Conservation (phyloP, 345 rosid genomes). For the Brassica incana region DNA sequence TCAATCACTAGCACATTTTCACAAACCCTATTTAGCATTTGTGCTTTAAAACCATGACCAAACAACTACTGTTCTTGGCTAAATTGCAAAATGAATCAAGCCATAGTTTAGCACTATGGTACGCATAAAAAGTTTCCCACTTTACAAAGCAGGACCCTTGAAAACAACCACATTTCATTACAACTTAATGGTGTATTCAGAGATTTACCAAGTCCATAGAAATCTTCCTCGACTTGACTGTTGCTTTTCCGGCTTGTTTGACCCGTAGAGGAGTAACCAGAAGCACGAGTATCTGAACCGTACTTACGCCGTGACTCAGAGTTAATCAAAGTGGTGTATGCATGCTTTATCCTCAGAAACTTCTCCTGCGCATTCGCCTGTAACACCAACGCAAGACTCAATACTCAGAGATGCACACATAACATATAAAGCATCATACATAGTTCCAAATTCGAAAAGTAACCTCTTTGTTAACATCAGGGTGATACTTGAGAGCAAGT, state of each 20-base stretch:
- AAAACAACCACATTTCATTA: slow-evolving; percentile 2
- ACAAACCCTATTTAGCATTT: not conserved
- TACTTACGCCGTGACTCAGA: slow-evolving; percentile 65
- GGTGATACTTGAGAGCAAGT: slow-evolving; percentile 93
- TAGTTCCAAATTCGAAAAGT: not conserved
- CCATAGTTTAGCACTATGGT: slow-evolving; percentile 2
- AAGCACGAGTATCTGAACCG: slow-evolving; percentile 47
- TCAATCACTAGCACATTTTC: not conserved
- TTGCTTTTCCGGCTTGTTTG: slow-evolving; percentile 44
- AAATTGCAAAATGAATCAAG: not conserved
- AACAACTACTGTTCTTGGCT: not conserved
- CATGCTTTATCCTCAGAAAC: slow-evolving; percentile 52
- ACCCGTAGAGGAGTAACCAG: slow-evolving; percentile 59
- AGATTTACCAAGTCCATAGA: slow-evolving; percentile 87
- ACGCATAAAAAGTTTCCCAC: not conserved
- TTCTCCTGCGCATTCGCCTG: slow-evolving; percentile 79
- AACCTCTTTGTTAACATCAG: slow-evolving; percentile 95
- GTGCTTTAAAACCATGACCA: not conserved
- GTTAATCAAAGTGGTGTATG: slow-evolving; percentile 61
- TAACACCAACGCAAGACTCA: not conserved
- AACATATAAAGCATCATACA: not conserved
- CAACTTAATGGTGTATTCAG: not conserved
- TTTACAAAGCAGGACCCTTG: not conserved
- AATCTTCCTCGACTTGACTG: slow-evolving; percentile 62
- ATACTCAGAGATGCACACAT: not conserved